Evolutionary conservation across 2,329 filamentous ascomycete genomes (phyloP).

Genomic region (Fusarium albidum): DNA sequence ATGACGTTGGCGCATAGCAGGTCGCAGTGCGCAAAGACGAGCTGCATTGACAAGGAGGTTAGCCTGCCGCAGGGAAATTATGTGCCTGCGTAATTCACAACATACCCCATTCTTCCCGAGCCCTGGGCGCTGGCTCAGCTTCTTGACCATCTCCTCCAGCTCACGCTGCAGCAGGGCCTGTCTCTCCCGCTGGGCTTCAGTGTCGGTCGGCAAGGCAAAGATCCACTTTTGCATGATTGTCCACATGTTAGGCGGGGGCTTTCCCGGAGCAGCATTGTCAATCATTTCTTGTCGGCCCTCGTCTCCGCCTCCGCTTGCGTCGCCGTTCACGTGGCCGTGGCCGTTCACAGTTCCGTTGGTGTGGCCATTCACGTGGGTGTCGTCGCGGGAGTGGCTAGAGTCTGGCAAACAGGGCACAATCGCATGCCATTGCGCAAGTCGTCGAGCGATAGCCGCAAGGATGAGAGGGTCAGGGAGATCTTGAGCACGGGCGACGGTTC

Average conservation of each 20-base stretch:
- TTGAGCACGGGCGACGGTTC: constrained; percentile 79
- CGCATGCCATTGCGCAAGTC: constrained; percentile 94
- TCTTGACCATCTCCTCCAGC: constrained; percentile 71
- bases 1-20: constrained; percentile 97
- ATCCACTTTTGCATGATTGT: constrained; percentile 98
- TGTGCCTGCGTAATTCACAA: constrained; percentile 26
- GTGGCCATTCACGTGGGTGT: constrained; percentile 44
- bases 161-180: constrained; percentile 77
- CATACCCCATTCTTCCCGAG: constrained; percentile 78
- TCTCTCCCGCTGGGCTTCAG: constrained; percentile 72
- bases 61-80: constrained; percentile 14
- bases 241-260: constrained; percentile 88
- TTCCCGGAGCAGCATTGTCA: constrained; percentile 66
- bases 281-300: constrained; percentile 50
- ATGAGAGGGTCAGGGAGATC: constrained; percentile 80
- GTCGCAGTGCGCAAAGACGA: constrained; percentile 95
- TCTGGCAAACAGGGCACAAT: constrained; percentile 65
- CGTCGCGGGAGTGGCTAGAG: constrained; percentile 30
- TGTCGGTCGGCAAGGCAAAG: constrained; percentile 78
- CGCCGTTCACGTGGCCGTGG: constrained; percentile 38
- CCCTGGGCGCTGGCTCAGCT: constrained; percentile 79
- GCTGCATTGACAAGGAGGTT: constrained; percentile 52
- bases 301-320: constrained; percentile 39
- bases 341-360: constrained; percentile 44
- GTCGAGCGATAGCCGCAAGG: constrained; percentile 82